Conservation (phyloP, 2,329 filamentous ascomycete genomes). For the Pseudocercospora fijiensis region DNA sequence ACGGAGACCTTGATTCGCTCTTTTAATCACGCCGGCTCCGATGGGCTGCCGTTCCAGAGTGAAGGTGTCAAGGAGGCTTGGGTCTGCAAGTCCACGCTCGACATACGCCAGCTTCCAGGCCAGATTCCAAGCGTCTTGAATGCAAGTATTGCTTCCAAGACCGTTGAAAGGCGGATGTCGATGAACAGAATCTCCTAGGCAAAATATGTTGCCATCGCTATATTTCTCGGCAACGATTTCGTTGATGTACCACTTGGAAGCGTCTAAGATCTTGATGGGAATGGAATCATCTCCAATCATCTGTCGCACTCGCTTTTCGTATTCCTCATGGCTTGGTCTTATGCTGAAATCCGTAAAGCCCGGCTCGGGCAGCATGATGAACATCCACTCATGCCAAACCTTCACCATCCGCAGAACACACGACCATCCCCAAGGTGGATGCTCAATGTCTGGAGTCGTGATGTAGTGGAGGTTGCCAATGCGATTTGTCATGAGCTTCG, state of each 20-base stretch:
- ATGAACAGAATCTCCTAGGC: conserved; percentile 59
- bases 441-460: conserved; percentile 52
- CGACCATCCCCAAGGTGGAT: conserved; percentile 54
- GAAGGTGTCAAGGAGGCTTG: conserved; percentile 34
- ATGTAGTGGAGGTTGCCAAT: conserved; percentile 63
- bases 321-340: conserved; percentile 50
- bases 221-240: conserved; percentile 61
- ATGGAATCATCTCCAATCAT: conserved; percentile 58
- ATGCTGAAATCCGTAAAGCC: conserved; percentile 40
- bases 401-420: conserved; percentile 60
- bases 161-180: conserved; percentile 58
- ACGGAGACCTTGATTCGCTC: conserved; percentile 58
- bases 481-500: conserved; percentile 50
- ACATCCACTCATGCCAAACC: conserved; percentile 61
- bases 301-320: conserved; percentile 47
- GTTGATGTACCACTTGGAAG: conserved; percentile 61
- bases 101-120: conserved; percentile 28
- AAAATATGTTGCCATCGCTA: conserved; percentile 52
- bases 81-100: conserved; percentile 26
- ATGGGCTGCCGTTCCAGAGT: conserved; percentile 39
- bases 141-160: conserved; percentile 41
- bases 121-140: not conserved
- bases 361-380: conserved; percentile 48
- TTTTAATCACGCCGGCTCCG: conserved; percentile 50
- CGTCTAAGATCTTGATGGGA: conserved; percentile 52